Conservation (phyloP, 176 grass and related monocot genomes). For the Oryza longistaminata region DNA sequence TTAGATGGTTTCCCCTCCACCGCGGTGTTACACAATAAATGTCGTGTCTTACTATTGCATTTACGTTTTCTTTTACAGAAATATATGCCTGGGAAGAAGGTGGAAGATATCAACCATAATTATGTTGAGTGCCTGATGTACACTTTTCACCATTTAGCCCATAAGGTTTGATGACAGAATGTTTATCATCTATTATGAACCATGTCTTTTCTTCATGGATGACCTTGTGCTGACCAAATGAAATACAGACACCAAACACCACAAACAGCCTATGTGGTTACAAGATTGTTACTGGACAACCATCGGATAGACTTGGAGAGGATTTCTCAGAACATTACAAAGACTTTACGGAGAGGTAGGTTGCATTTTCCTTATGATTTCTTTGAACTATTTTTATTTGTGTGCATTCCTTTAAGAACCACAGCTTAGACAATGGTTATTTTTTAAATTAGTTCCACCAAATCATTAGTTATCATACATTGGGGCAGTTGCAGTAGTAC, state of each 20-base stretch:
- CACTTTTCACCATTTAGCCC: conserved; percentile 91
- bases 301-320: conserved; percentile 96
- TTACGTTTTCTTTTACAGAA: conserved; percentile 60
- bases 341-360: conserved; percentile 89
- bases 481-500: not conserved
- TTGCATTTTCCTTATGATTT: conserved; percentile 13
- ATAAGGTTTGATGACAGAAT: conserved; percentile 68
- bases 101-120: conserved; percentile 81
- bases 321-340: conserved; percentile 91
- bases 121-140: conserved; percentile 93
- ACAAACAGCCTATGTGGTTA: conserved; percentile 98
- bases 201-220: conserved; percentile 21
- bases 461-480: not conserved
- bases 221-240: conserved; percentile 33
- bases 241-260: conserved; percentile 87
- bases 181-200: conserved; percentile 33
- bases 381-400: conserved; percentile 15
- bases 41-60: conserved; percentile 16
- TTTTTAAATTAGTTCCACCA: conserved; percentile 7
- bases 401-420: conserved; percentile 2
- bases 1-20: not conserved
- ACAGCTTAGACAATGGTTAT: not conserved
- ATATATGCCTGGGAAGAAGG: conserved; percentile 89
- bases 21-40: not conserved
- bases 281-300: conserved; percentile 98